Conservation (phyloP, 768 basidiomycete genomes). For the Agrocybe pediades region DNA sequence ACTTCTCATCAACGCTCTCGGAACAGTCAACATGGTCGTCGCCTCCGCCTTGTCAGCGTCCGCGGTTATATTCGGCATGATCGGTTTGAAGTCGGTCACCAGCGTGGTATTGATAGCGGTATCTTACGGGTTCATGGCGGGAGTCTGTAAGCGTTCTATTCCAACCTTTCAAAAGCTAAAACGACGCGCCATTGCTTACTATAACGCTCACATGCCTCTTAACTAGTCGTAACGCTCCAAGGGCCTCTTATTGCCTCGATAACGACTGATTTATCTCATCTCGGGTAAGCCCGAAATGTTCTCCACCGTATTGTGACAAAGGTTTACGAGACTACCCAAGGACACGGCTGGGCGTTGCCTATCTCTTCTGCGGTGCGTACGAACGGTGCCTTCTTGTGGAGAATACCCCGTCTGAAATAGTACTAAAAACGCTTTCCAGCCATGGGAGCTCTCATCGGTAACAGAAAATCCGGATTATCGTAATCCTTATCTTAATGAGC, state of each 20-base stretch:
- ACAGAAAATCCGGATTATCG: background rate
- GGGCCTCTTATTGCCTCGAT: constrained; percentile 2
- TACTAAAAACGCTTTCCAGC: too few relatives aligned
- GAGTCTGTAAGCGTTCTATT: constrained; percentile 2
- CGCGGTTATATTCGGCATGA: constrained; percentile 6
- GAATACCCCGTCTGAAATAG: background rate
- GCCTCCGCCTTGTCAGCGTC: background rate
- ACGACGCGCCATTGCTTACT: background rate
- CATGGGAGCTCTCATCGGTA: background rate
- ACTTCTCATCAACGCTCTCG: constrained; percentile 1
- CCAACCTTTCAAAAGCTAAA: background rate
- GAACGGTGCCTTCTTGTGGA: background rate
- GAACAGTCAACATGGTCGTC: constrained; percentile 4
- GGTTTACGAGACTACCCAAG: background rate
- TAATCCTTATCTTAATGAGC: background rate
- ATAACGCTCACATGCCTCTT: background rate
- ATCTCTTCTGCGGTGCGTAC: background rate
- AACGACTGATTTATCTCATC: constrained; percentile 3
- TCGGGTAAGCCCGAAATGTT: background rate
- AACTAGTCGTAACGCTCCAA: constrained; percentile 4
- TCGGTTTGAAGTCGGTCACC: background rate
- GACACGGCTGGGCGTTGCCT: background rate
- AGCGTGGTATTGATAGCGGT: constrained; percentile 2
- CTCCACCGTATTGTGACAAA: background rate
- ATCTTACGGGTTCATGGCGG: constrained; percentile 5